A percentile compares a stretch with the other conserved stretches of the same genome.
These are phyloP conservation scores for Fusarium longipes DNA, from an alignment of 2,329 filamentous ascomycete genomes.

Conservation along the genomic window DNA sequence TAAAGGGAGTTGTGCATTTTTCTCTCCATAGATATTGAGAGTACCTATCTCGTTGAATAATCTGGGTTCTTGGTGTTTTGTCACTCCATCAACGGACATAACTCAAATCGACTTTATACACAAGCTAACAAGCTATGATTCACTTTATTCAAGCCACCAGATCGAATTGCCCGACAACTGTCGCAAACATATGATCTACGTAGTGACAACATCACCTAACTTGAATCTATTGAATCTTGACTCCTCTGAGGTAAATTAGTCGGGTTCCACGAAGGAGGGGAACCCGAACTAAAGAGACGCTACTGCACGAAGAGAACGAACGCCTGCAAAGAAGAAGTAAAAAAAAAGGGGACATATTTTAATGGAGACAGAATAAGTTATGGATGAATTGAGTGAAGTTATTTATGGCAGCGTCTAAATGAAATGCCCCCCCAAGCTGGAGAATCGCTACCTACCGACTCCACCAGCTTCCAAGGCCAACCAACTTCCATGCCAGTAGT, in stretches of 20 bases:
- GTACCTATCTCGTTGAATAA: not conserved
- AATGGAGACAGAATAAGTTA: not conserved
- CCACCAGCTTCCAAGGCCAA: too few species aligned
- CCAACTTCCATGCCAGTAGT: too few species aligned
- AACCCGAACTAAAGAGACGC: slow-evolving; percentile 20
- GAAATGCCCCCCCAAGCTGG: too few species aligned
- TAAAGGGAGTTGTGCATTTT: not conserved
- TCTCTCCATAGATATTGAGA: not conserved
- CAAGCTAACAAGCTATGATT: not conserved
- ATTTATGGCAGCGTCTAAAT: not conserved
- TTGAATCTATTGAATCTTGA: slow-evolving; percentile 17
- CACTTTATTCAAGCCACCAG: not conserved
- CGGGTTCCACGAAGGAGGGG: too few species aligned
- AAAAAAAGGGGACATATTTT: slow-evolving; percentile 22
- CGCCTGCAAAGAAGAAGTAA: not conserved
- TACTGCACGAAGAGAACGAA: slow-evolving; percentile 3
- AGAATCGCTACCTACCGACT: too few species aligned
- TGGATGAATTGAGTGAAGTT: not conserved
- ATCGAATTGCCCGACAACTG: too few species aligned
- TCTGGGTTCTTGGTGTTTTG: not conserved
- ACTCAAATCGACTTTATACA: not conserved
- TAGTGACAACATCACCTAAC: slow-evolving; percentile 4
- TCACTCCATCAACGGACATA: not conserved
- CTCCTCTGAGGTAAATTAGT: too few species aligned
- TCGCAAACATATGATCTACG: not conserved